Conservation (phyloP, 306 rosid genomes). For the Comarum palustre region DNA sequence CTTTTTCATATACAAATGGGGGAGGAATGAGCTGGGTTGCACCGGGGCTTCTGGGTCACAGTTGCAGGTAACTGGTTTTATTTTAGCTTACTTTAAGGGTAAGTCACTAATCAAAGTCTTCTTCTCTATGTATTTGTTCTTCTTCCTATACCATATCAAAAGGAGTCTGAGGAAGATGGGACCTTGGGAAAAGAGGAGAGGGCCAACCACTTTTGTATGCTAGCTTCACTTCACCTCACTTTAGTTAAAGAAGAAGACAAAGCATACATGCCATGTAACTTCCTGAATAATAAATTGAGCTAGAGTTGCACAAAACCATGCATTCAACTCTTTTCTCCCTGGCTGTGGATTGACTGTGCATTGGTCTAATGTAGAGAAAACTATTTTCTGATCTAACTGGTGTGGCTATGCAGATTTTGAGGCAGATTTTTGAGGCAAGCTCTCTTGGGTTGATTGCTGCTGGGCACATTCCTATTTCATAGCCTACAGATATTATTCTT, state of each 20-base stretch:
- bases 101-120: constrained; percentile 5
- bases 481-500: neutral
- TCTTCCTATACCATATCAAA: constrained; percentile 18
- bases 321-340: neutral
- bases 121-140: neutral
- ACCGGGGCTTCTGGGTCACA: constrained; percentile 39
- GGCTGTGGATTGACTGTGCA: neutral
- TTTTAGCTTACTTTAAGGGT: constrained; percentile 7
- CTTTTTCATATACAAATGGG: constrained; percentile 26
- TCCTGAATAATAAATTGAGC: neutral
- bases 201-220: constrained; percentile 28
- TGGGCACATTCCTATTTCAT: constrained; percentile 13
- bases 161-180: constrained; percentile 26
- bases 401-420: neutral
- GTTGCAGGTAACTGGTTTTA: constrained; percentile 27
- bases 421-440: neutral
- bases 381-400: neutral
- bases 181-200: constrained; percentile 31
- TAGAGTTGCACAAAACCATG: neutral
- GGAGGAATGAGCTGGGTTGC: constrained; percentile 48
- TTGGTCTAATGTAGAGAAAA: neutral
- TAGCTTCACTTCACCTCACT: constrained; percentile 7
- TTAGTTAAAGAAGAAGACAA: neutral
- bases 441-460: constrained; percentile 17
- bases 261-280: neutral